Base-by-base conservation (phyloP, 768 basidiomycete genomes). In the Russula foetens region DNA sequence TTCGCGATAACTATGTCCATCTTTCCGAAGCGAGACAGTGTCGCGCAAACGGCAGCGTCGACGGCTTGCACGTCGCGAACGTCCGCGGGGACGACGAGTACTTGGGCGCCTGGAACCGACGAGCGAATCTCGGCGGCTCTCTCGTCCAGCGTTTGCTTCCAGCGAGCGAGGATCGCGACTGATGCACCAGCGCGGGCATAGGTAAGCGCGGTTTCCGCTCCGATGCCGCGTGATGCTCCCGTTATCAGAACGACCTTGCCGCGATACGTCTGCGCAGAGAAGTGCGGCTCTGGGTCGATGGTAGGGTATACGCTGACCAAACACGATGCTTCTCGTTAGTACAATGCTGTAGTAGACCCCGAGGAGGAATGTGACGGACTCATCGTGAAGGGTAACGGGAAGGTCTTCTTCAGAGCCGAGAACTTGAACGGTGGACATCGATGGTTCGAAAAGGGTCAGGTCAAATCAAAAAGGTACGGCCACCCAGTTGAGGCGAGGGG, bases 1-100 rank as follows among this genome's bases (percentile, higher is more conserved):
- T 64, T 66, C 0, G 64, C 53, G 2, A 67, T 41, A 26, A 67
- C 63, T n/a, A 67, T 59, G 43, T 70, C 70, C 12, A 71, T 46
- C 39, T 46, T 44, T 9, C 62, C 68, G 51, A 68, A 71, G 17
- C 55, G 56, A 21, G 62, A 58, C 39, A 69, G 68, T 0, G 65
- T 65, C 17, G 59, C 46, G 17, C 63, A 53, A 38, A 70, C 57
- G 5, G 56, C 57, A n/a, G 59, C 58, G 14, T 43, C 29, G 23
- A 38, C 41, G 4, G 49, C 53, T 8, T 47, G 15, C 1, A 23
- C 5, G 38, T 61, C 46, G 6, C 58, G 62, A 11, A 68, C 64
- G 53, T 70, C 68, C 2, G 64, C 49, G 3, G 48, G 49, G 15
- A 67, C 41, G 9, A 45, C 43, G 3, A 63, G 51, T 29, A 66